These are phyloP conservation scores for Claviceps sp. DNA, from an alignment of 2,329 filamentous ascomycete species.

Conservation along the genomic window DNA sequence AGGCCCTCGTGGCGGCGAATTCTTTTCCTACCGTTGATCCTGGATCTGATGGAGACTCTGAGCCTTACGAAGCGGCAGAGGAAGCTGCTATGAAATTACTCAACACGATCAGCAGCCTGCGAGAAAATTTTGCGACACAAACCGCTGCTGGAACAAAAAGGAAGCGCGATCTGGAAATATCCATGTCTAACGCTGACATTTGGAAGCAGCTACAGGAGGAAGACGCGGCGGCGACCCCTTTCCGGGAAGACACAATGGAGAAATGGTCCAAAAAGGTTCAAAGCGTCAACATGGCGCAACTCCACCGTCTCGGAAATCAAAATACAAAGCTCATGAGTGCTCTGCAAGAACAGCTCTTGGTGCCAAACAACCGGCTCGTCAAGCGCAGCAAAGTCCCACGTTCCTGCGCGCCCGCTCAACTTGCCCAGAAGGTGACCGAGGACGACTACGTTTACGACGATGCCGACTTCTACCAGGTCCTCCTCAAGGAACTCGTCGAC, in stretches of 20 bases:
- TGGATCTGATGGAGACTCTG: conserved; percentile 23
- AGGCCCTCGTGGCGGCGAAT: conserved; percentile 72
- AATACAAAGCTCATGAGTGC: conserved; percentile 44
- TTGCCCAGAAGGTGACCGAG: conserved; percentile 40
- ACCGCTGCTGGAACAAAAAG: conserved; percentile 45
- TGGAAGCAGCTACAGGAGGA: conserved; percentile 58
- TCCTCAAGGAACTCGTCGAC: conserved; percentile 87
- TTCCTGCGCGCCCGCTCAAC: conserved; percentile 63
- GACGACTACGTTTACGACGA: conserved; percentile 72
- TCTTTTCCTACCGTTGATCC: conserved; percentile 43
- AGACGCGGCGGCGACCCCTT: conserved; percentile 44
- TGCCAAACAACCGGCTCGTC: conserved; percentile 49
- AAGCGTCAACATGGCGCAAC: conserved; percentile 29
- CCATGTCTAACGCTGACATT: conserved; percentile 49
- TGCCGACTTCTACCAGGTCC: conserved; percentile 82
- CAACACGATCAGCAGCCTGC: conserved; percentile 62
- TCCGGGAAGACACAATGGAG: conserved; percentile 61
- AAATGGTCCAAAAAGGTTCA: conserved; percentile 73
- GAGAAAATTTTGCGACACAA: conserved; percentile 42
- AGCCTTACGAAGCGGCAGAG: conserved; percentile 64
- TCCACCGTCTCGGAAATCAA: conserved; percentile 15
- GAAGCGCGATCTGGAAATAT: conserved; percentile 37
- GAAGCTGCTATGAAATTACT: conserved; percentile 74
- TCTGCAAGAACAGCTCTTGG: conserved; percentile 54
- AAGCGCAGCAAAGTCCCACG: conserved; percentile 57